A percentile compares a stretch with the other conserved stretches of the same genome.
Conservation (phyloP, 2,329 filamentous ascomycete genomes). For the Talaromyces islandicus region DNA sequence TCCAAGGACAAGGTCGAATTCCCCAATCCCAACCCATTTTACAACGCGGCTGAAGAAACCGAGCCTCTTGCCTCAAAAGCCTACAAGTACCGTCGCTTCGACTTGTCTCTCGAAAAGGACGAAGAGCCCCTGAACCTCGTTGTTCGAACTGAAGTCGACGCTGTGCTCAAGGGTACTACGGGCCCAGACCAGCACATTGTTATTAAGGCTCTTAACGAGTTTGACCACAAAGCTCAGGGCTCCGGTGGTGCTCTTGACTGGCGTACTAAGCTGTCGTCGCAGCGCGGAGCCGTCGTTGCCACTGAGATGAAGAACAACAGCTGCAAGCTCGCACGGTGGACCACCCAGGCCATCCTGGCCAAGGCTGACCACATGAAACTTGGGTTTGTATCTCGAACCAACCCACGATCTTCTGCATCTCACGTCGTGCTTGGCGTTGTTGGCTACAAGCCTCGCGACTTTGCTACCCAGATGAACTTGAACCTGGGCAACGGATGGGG, state of each 20-base stretch:
- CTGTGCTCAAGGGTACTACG: constrained; percentile 87
- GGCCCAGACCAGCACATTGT: constrained; percentile 88
- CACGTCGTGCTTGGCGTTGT: constrained; percentile 94
- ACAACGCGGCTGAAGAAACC: constrained; percentile 86
- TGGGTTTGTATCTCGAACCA: constrained; percentile 91
- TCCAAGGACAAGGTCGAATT: constrained; percentile 74
- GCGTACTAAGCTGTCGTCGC: constrained; percentile 87
- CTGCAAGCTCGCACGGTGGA: constrained; percentile 97
- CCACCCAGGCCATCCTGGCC: constrained; percentile 90
- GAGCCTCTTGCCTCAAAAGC: constrained; percentile 92
- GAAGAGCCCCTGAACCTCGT: constrained; percentile 90
- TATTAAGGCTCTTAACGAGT: constrained; percentile 97
- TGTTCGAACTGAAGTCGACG: constrained; percentile 92
- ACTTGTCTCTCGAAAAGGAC: constrained; percentile 82
- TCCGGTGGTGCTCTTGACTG: constrained; percentile 94
- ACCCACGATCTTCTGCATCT: constrained; percentile 86
- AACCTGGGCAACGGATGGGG: constrained; percentile 97
- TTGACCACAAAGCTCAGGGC: constrained; percentile 95
- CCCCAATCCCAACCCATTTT: constrained; percentile 90
- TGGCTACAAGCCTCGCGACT: constrained; percentile 96
- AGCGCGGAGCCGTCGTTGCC: constrained; percentile 93
- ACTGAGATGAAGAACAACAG: constrained; percentile 99
- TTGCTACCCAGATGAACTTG: constrained; percentile 96
- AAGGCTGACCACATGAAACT: constrained; percentile 99
- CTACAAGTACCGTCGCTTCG: constrained; percentile 97